Evolutionary conservation across 2,329 filamentous ascomycete species (phyloP).

Genomic region (Scedosporium minutisporum): DNA sequence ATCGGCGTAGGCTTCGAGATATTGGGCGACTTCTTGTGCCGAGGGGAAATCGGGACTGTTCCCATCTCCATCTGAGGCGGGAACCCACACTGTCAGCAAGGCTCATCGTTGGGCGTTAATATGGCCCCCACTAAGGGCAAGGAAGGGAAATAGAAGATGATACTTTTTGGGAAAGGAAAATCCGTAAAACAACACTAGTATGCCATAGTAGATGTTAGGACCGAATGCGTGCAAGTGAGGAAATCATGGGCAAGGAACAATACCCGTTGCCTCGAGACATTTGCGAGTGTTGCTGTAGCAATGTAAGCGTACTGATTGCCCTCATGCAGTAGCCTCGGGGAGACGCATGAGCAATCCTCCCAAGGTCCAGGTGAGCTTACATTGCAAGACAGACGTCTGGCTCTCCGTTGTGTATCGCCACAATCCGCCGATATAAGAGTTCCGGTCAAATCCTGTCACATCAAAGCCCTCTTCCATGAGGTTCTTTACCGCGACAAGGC

Average conservation of each 20-base stretch:
- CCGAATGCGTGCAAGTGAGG: too few species aligned
- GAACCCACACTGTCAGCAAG: neutral
- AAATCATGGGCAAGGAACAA: slow-evolving; percentile 1
- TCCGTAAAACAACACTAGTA: slow-evolving; percentile 25
- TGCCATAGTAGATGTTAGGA: neutral
- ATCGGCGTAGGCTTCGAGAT: slow-evolving; percentile 22
- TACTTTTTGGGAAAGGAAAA: slow-evolving; percentile 19
- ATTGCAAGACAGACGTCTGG: slow-evolving; percentile 25
- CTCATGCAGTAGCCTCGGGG: neutral
- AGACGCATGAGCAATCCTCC: neutral
- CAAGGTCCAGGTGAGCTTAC: slow-evolving; percentile 12
- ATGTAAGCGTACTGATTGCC: neutral
- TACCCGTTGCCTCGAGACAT: slow-evolving; percentile 23
- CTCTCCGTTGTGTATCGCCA: slow-evolving; percentile 31
- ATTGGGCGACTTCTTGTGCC: slow-evolving; percentile 18
- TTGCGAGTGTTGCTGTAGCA: slow-evolving; percentile 17
- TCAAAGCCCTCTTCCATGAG: slow-evolving; percentile 34
- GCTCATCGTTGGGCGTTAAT: neutral
- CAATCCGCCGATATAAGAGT: slow-evolving; percentile 29
- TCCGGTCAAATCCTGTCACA: slow-evolving; percentile 32
- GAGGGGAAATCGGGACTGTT: slow-evolving; percentile 16
- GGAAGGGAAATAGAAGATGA: neutral
- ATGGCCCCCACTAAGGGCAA: neutral
- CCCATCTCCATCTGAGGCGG: neutral
- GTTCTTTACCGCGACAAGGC: slow-evolving; percentile 31